phyloP scores from a whole-genome alignment of 2,329 filamentous ascomycete genomes.

The Aspergillus sclerotialis region DNA sequence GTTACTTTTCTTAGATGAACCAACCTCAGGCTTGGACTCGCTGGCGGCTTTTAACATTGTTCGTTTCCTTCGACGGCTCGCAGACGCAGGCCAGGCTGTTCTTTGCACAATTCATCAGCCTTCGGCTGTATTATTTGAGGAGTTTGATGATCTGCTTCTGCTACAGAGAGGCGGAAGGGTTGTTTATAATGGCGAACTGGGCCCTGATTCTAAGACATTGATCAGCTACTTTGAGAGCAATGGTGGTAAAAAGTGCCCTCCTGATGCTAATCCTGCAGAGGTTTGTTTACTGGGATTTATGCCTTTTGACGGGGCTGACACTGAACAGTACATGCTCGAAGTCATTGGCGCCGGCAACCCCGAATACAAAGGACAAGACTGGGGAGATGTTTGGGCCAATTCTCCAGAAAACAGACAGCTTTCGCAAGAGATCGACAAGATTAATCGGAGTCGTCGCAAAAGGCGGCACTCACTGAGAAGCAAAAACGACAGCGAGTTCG shows the following conservation, averaged over 20 bases:
- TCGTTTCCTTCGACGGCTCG: slow-evolving; percentile 54
- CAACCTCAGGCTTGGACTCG: slow-evolving; percentile 60
- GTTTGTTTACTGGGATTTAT: slow-evolving; percentile 13
- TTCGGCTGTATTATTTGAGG: slow-evolving; percentile 76
- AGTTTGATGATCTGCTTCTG: slow-evolving; percentile 76
- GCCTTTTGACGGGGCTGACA: neutral
- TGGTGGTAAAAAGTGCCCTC: slow-evolving; percentile 54
- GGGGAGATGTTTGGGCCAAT: slow-evolving; percentile 54
- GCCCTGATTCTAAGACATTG: slow-evolving; percentile 64
- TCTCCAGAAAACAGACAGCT: slow-evolving; percentile 45
- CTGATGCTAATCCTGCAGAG: slow-evolving; percentile 64
- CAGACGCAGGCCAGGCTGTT: slow-evolving; percentile 75
- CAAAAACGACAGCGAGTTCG: slow-evolving; percentile 54
- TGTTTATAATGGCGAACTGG: slow-evolving; percentile 82
- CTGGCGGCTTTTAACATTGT: slow-evolving; percentile 62
- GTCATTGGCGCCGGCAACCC: slow-evolving; percentile 58
- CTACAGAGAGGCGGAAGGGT: slow-evolving; percentile 71
- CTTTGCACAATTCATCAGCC: slow-evolving; percentile 90
- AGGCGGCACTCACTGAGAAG: slow-evolving; percentile 31
- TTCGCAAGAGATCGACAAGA: slow-evolving; percentile 45
- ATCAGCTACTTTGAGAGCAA: slow-evolving; percentile 62
- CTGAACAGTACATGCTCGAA: slow-evolving; percentile 71
- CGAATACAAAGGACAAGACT: slow-evolving; percentile 54
- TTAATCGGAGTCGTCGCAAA: slow-evolving; percentile 42
- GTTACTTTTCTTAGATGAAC: slow-evolving; percentile 59